Conservation (phyloP, 441 rosid species). For the Jatropha podagrica region DNA sequence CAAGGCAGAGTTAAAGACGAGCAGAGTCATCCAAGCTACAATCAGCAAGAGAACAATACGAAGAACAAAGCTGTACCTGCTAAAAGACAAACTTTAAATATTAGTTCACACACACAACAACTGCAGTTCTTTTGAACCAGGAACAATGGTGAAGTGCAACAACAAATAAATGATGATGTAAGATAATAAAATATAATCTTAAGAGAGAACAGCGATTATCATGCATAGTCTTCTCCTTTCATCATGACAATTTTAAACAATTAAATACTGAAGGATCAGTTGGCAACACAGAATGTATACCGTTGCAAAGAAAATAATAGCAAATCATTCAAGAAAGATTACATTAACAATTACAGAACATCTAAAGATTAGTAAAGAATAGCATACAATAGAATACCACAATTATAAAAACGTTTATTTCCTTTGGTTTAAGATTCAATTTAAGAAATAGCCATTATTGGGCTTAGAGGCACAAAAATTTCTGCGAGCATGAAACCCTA, state of each 20-base stretch:
- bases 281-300: not conserved
- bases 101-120: conserved; percentile 7
- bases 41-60: conserved; percentile 81
- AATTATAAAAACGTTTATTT: not conserved
- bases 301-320: not conserved
- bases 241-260: not conserved
- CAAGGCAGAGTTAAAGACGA: conserved; percentile 83
- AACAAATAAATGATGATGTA: not conserved
- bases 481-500: not conserved
- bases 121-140: conserved; percentile 11
- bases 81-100: conserved; percentile 27
- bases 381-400: not conserved
- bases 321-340: not conserved
- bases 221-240: not conserved
- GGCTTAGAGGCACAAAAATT: not conserved
- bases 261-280: not conserved
- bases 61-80: conserved; percentile 84
- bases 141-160: not conserved
- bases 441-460: not conserved
- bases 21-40: conserved; percentile 96
- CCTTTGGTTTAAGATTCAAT: not conserved
- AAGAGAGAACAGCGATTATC: not conserved
- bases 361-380: not conserved
- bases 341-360: conserved; percentile 1
- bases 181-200: not conserved